These are phyloP conservation scores for Chytriomyces sp. DNA, from an alignment of 192 early-diverging fungal genomes.

Conservation along the genomic window DNA sequence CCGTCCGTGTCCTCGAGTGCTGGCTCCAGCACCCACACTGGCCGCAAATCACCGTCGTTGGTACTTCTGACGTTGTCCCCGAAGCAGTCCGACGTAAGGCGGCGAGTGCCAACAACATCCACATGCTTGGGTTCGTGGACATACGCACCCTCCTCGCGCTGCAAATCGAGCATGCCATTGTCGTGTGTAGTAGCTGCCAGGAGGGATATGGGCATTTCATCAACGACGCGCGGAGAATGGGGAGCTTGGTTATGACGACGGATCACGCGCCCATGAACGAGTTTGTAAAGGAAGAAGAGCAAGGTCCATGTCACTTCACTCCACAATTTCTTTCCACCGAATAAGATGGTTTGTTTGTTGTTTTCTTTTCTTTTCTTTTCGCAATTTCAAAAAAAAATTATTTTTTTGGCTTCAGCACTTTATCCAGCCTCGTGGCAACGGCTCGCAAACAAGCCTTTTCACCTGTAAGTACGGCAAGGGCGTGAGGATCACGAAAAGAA, in stretches of 20 bases:
- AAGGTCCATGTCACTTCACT: too few species aligned
- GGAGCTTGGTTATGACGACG: constrained; percentile 12
- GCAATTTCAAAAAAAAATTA: too few species aligned
- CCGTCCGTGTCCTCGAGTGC: constrained; percentile 7
- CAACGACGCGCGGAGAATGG: not conserved
- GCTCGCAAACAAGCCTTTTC: too few species aligned
- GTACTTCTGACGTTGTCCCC: not conserved
- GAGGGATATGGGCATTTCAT: constrained; percentile 22
- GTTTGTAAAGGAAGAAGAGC: constrained; percentile 15
- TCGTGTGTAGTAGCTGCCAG: not conserved
- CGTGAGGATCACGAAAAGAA: too few species aligned
- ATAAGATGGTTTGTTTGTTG: too few species aligned
- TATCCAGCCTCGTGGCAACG: too few species aligned
- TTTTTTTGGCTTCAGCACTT: too few species aligned
- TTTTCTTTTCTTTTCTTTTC: too few species aligned
- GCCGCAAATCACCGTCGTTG: constrained; percentile 11
- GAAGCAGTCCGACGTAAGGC: not conserved
- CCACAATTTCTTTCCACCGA: too few species aligned
- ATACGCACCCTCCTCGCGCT: not conserved
- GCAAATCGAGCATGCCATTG: not conserved
- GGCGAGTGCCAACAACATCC: not conserved
- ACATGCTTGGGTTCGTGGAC: not conserved
- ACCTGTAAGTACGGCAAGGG: too few species aligned
- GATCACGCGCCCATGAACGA: constrained; percentile 22
- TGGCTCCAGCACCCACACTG: constrained; percentile 13